Percentiles rank a stretch among this genome's conserved stretches.
These are phyloP conservation scores for Russula brevipes DNA, from an alignment of 768 basidiomycete genomes.

Conservation along the genomic window DNA sequence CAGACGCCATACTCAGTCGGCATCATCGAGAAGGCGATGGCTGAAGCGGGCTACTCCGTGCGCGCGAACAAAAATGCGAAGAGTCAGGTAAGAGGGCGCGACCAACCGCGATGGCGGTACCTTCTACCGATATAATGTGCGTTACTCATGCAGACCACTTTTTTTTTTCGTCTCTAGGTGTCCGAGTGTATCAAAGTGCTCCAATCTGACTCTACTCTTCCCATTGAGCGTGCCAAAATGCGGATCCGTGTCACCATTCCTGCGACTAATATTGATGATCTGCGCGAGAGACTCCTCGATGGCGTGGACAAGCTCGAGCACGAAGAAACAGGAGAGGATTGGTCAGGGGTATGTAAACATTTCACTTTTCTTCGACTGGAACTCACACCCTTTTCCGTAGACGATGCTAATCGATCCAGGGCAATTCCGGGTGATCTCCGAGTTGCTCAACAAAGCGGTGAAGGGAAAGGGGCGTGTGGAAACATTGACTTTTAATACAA, in stretches of 20 bases:
- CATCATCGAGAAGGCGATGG: constrained; percentile 98
- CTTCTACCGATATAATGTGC: no score
- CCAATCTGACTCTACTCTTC: constrained; percentile 77
- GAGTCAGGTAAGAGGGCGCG: constrained; percentile 60
- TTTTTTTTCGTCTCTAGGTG: constrained; percentile 45
- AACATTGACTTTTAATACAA: constrained; percentile 61
- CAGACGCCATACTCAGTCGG: constrained; percentile 88
- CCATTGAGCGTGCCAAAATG: constrained; percentile 93
- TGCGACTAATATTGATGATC: constrained; percentile 50
- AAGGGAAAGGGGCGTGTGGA: constrained; percentile 86
- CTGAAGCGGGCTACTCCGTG: constrained; percentile 89
- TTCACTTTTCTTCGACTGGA: neutral
- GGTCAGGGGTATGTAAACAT: constrained; percentile 70
- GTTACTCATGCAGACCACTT: neutral
- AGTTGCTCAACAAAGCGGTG: constrained; percentile 85
- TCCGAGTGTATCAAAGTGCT: constrained; percentile 83
- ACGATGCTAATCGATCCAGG: constrained; percentile 90
- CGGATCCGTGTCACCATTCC: constrained; percentile 80
- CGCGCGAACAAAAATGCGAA: constrained; percentile 88
- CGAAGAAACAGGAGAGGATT: constrained; percentile 71
- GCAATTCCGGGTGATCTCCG: constrained; percentile 84
- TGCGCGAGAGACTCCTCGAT: constrained; percentile 67
- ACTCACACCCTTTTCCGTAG: constrained; percentile 38
- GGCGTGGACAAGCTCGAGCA: constrained; percentile 80
- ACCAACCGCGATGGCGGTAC: no score